phyloP scores from a whole-genome alignment of 805 yeast genomes.

The Komagataella phaffii region DNA sequence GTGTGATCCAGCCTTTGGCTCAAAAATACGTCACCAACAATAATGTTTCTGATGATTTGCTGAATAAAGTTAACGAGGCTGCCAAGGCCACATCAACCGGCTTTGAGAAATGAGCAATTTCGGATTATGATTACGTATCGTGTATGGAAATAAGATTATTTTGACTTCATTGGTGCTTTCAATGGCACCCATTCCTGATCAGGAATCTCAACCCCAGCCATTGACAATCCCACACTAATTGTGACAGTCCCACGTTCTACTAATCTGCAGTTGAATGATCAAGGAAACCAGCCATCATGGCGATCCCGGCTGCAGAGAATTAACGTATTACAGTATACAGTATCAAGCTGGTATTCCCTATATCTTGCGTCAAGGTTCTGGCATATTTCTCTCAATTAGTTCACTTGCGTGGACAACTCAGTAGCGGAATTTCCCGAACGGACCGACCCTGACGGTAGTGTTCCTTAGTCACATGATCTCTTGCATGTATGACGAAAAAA shows the following conservation, averaged over 20 bases:
- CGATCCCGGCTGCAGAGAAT: too few species aligned
- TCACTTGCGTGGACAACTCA: background rate
- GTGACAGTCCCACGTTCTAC: background rate
- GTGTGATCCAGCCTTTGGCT: slow-evolving; percentile 54
- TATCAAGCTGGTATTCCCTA: too few species aligned
- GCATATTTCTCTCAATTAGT: background rate
- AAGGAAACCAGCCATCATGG: too few species aligned
- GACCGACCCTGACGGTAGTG: background rate
- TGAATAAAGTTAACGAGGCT: slow-evolving; percentile 32
- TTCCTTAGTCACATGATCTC: background rate
- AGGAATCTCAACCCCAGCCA: background rate
- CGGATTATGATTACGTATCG: background rate
- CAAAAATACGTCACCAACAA: slow-evolving; percentile 20
- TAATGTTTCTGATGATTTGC: slow-evolving; percentile 17
- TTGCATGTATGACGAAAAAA: background rate
- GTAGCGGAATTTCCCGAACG: background rate
- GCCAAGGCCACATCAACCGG: slow-evolving; percentile 23
- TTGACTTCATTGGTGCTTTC: background rate
- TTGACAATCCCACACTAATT: background rate
- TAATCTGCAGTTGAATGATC: too few species aligned
- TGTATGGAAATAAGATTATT: background rate
- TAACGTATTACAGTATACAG: too few species aligned
- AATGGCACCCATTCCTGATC: background rate
- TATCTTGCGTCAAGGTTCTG: background rate
- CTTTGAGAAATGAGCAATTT: slow-evolving; percentile 12